Evolutionary conservation across 2,329 filamentous ascomycete species (phyloP).

Genomic region (Ceratocystis smalleyi): DNA sequence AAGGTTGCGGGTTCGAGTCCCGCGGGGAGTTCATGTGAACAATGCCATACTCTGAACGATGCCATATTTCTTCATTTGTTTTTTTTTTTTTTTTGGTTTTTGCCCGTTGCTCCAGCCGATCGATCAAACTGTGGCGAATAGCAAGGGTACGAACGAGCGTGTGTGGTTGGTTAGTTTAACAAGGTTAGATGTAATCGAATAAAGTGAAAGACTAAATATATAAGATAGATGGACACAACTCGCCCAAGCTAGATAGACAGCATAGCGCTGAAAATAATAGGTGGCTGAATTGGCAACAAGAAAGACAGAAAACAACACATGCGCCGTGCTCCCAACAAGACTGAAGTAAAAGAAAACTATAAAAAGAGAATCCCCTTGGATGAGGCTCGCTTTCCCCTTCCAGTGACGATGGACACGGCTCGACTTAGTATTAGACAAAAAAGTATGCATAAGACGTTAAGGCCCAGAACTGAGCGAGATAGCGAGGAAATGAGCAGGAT

Average conservation of each 20-base stretch:
- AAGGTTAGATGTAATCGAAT: not conserved
- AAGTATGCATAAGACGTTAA: not conserved
- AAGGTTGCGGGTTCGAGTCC: slow-evolving; percentile 18
- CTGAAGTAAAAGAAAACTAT: slow-evolving; percentile 3
- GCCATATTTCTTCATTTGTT: not conserved
- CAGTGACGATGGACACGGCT: not conserved
- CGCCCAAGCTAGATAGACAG: not conserved
- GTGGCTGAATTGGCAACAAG: slow-evolving; percentile 1
- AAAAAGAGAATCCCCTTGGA: not conserved
- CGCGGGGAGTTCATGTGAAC: slow-evolving; percentile 13
- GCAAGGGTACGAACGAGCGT: not conserved
- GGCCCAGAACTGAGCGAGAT: not conserved
- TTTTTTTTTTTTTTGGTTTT: not conserved
- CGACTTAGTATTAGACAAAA: not conserved
- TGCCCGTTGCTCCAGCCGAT: not conserved
- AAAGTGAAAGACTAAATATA: not conserved
- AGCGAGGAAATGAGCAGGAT: slow-evolving; percentile 17
- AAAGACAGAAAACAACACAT: slow-evolving; percentile 5
- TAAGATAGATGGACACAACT: not conserved
- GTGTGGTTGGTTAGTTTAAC: too few relatives aligned
- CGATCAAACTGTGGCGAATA: not conserved
- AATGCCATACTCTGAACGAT: too few relatives aligned
- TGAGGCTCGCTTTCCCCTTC: not conserved
- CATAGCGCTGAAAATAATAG: not conserved
- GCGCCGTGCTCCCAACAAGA: slow-evolving; percentile 10